Percentiles rank a stretch among this genome's conserved stretches.
These are phyloP conservation scores for Cairneyella variabilis DNA, from an alignment of 495 filamentous ascomycete species.

Conservation along the genomic window DNA sequence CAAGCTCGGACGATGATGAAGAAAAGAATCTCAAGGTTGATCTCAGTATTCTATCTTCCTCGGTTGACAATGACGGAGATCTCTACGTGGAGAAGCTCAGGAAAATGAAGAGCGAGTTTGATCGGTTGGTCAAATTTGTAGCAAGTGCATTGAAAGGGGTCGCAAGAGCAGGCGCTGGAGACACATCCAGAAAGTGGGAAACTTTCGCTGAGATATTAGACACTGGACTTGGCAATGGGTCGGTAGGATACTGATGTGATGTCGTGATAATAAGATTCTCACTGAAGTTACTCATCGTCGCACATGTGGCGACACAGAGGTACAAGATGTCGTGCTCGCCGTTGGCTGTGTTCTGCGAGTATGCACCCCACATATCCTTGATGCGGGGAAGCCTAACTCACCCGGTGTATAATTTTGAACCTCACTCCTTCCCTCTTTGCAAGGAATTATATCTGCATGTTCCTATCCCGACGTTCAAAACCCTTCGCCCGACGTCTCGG, in stretches of 20 bases:
- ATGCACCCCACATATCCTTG: too few relatives aligned
- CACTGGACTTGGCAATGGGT: constrained; percentile 33
- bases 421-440: too few relatives aligned
- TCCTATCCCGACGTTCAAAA: too few relatives aligned
- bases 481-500: too few relatives aligned
- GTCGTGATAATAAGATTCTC: background rate
- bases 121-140: constrained; percentile 50
- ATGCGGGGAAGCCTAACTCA: too few relatives aligned
- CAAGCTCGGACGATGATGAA: constrained; percentile 27
- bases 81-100: constrained; percentile 36
- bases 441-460: too few relatives aligned
- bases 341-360: too few relatives aligned
- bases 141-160: constrained; percentile 50
- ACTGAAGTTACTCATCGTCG: too few relatives aligned
- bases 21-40: constrained; percentile 36
- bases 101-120: constrained; percentile 44
- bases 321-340: too few relatives aligned
- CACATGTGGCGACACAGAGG: too few relatives aligned
- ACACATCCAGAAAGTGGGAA: constrained; percentile 45
- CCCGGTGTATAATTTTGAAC: too few relatives aligned
- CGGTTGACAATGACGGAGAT: constrained; percentile 28
- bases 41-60: constrained; percentile 32
- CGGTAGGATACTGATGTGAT: background rate
- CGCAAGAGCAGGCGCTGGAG: constrained; percentile 53
- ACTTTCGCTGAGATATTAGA: constrained; percentile 57